phyloP scores from a whole-genome alignment of 2,329 filamentous ascomycete genomes.

The Ophiostoma perfectum region DNA sequence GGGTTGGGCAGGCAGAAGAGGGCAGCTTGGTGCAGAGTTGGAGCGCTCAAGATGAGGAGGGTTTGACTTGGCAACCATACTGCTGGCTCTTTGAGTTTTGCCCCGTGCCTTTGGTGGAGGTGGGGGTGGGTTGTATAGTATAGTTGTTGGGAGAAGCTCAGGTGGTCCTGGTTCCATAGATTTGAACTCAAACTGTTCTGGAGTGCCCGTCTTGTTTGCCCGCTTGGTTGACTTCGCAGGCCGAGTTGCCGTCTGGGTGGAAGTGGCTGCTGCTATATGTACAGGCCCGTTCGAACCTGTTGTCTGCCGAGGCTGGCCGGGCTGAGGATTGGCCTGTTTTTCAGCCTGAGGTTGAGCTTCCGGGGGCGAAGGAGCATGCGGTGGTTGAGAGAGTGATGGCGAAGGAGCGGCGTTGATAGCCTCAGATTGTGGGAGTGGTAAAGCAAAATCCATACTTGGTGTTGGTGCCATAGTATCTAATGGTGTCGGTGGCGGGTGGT shows the following conservation, averaged over 20 bases:
- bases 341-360: background rate
- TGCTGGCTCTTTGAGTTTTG: conserved; percentile 18
- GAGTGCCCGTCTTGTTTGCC: conserved; percentile 24
- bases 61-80: conserved; percentile 3
- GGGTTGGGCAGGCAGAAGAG: background rate
- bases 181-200: conserved; percentile 33
- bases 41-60: conserved; percentile 24
- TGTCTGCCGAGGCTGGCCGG: background rate
- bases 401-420: background rate
- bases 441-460: conserved; percentile 16
- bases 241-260: background rate
- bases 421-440: conserved; percentile 11
- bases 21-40: conserved; percentile 21
- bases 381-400: background rate
- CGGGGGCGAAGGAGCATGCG: background rate
- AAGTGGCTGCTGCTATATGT: background rate
- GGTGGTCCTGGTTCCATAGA: conserved; percentile 42
- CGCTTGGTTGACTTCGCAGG: conserved; percentile 30
- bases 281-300: background rate
- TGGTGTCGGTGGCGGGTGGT: conserved; percentile 18
- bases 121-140: conserved; percentile 38
- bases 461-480: conserved; percentile 18
- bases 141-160: conserved; percentile 40
- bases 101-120: conserved; percentile 19
- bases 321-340: background rate